phyloP scores from a whole-genome alignment of 2,329 filamentous ascomycete genomes.

The Aureobasidium lini region DNA sequence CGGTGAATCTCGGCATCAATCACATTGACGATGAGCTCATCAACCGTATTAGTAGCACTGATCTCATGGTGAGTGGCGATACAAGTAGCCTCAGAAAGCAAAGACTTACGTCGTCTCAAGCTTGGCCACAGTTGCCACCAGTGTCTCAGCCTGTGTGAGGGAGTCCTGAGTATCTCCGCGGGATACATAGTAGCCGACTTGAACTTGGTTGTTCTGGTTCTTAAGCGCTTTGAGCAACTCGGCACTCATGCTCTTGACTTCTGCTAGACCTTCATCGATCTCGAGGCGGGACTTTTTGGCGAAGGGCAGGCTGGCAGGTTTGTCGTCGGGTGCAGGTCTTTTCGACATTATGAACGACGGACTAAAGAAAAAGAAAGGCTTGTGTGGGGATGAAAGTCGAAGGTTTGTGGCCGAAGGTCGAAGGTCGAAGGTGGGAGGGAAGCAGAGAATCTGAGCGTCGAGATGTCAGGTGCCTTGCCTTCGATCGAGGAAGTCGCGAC shows the following conservation, averaged over 20 bases:
- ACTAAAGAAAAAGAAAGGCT: no score
- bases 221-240: neutral
- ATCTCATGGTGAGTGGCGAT: neutral
- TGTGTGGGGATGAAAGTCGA: neutral
- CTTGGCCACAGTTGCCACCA: neutral
- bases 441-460: neutral
- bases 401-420: neutral
- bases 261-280: neutral
- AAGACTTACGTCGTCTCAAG: neutral
- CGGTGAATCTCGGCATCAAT: neutral
- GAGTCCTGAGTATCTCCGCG: neutral
- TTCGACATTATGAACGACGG: neutral
- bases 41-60: neutral
- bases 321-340: neutral
- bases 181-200: neutral
- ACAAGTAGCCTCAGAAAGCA: no score
- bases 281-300: neutral
- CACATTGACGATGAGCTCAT: neutral
- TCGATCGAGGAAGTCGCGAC: neutral
- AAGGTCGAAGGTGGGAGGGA: neutral
- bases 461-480: no score
- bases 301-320: neutral
- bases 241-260: neutral
- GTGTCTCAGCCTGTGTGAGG: neutral
- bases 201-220: neutral